Evolutionary conservation across 441 rosid species (phyloP), one percentile per base, ranked within the genome.

Genomic region (Erysimum pusillum): DNA sequence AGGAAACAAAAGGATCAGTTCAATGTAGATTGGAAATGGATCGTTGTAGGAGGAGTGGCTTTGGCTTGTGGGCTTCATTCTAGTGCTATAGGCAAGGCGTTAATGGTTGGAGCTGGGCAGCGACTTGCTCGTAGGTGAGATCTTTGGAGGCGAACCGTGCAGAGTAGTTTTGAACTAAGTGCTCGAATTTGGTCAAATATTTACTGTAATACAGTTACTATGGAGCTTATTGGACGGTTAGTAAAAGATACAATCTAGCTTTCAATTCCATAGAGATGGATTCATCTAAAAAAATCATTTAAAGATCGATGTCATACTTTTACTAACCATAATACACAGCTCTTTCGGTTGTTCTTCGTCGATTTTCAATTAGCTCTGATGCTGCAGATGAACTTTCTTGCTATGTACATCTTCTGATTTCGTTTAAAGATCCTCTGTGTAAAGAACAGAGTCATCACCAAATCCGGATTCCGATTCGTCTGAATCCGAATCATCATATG

Each of bases 31-130:
- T 94, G 98, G 98, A 94, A 88, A 83, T 92, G 97, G 97, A 66
- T 91, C 12, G 90, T 74, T 10, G 32, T 92, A 54, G 98, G 96
- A 39, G 98, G 98, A 69, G 88, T 88, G 57, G 97, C 94, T 63
- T 66, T 92, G 31, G 93, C 81, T 67, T 85, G 85, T 6, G 97
- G 97, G 76, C 87, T 94, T 78, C 96, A 82, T 57, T 73, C 97
- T 0, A 91, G 92, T 69, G 90, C 80, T 51, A 67, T 91, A 18
- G 98, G 97, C 66, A 92, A 87, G 84, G 90, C 84, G 11, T 73
- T 95, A 80, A 64, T 95, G 57, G 74, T 90, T 51, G 97, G 98
- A 76, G 98, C 96, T 6, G 99, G 93, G 59, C 87, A 80, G 74
- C 86, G 98, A 85, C 58, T 91, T 80, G 92, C 80, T 22, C 87